A percentile compares a stretch with the other conserved stretches of the same genome.
These are phyloP conservation scores for Oryza coarctata DNA, from an alignment of 176 grass and related monocot species.

Conservation along the genomic window DNA sequence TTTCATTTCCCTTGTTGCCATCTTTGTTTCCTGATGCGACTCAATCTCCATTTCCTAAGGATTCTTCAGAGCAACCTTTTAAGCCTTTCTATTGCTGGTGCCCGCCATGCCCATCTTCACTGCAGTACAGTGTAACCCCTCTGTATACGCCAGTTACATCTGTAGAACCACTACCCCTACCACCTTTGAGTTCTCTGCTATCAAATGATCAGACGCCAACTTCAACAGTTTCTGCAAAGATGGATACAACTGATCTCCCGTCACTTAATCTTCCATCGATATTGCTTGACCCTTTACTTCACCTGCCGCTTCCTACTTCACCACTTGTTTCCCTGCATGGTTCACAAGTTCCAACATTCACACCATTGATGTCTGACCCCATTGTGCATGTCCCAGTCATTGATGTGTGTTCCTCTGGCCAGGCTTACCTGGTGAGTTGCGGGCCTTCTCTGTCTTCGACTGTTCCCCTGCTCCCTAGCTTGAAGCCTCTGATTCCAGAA, in stretches of 20 bases:
- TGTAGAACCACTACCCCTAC: constrained; percentile 39
- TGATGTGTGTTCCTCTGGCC: constrained; percentile 83
- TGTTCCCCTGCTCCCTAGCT: constrained; percentile 56
- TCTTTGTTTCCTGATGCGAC: constrained; percentile 58
- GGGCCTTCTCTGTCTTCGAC: constrained; percentile 70
- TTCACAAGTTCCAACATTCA: constrained; percentile 78
- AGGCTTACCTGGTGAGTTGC: constrained; percentile 84
- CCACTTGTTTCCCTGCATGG: constrained; percentile 58
- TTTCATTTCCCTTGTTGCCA: constrained; percentile 52
- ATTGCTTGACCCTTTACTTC: constrained; percentile 63
- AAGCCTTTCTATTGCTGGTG: constrained; percentile 98
- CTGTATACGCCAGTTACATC: constrained; percentile 39
- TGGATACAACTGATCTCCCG: constrained; percentile 47
- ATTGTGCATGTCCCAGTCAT: constrained; percentile 94
- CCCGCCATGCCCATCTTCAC: constrained; percentile 66
- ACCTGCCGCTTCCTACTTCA: constrained; percentile 59
- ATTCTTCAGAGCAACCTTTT: constrained; percentile 45
- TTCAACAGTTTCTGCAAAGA: constrained; percentile 45
- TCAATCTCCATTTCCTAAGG: constrained; percentile 38
- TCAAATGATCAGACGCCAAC: constrained; percentile 38
- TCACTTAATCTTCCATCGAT: constrained; percentile 53
- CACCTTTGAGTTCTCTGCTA: constrained; percentile 56
- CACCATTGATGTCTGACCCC: constrained; percentile 87
- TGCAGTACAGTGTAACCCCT: constrained; percentile 54
- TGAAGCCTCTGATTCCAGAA: constrained; percentile 66